Conservation (phyloP, 2,329 filamentous ascomycete species). For the Aspergillus chevalieri region DNA sequence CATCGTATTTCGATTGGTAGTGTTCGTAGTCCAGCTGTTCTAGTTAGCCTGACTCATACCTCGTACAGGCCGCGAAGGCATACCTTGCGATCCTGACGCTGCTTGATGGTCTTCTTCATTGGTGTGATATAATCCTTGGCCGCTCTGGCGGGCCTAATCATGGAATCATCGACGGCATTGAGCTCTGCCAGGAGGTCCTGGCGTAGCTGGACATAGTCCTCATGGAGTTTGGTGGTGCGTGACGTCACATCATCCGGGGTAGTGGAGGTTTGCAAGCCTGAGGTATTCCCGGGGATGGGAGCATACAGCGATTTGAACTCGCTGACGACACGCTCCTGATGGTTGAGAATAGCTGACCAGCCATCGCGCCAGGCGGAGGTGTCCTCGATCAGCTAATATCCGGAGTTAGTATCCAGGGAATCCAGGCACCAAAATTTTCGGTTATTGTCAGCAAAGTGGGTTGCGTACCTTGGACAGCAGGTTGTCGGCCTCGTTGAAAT, state of each 20-base stretch:
- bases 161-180: constrained; percentile 60
- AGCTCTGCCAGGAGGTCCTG: constrained; percentile 67
- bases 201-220: constrained; percentile 64
- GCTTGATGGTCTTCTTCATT: constrained; percentile 77
- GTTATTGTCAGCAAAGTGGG: constrained; percentile 4
- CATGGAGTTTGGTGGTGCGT: constrained; percentile 59
- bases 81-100: constrained; percentile 71
- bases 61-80: not conserved
- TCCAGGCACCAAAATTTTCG: not conserved
- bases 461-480: constrained; percentile 61
- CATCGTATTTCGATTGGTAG: constrained; percentile 64
- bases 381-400: constrained; percentile 63
- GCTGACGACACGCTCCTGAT: constrained; percentile 61
- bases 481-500: constrained; percentile 74
- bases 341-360: constrained; percentile 66
- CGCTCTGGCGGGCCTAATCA: constrained; percentile 64
- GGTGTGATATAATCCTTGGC: constrained; percentile 64
- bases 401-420: constrained; percentile 5
- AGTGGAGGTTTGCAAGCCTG: constrained; percentile 48
- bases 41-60: not conserved
- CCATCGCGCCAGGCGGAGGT: constrained; percentile 71
- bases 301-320: constrained; percentile 70
- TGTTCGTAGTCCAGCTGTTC: constrained; percentile 68
- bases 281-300: constrained; percentile 63
- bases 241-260: constrained; percentile 60